Base-by-base conservation (phyloP, 495 filamentous ascomycete genomes). In the Talaromyces ruber region DNA sequence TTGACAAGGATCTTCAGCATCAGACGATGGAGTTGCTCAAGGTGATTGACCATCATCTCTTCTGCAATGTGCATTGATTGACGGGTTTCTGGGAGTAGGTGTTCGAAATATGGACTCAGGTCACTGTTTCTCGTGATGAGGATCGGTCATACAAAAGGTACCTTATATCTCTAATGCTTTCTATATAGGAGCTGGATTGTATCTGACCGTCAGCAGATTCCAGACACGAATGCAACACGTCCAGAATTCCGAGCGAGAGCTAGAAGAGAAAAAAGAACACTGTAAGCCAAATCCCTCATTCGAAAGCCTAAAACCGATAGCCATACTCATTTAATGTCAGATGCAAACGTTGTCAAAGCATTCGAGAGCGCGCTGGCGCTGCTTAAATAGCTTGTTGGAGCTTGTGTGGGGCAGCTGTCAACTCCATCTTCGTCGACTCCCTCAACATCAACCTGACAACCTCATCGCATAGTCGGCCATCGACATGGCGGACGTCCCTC, bases 351-450 rank as follows among this genome's bases (percentile, higher is more conserved):
- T 45, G 88, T 94, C 9, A 82, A 84, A 65, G 90, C 90, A 29
- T 94, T 94, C 67, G 83, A 93, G 68, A 91, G 80, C 70, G 90
- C 90, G 54, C 74, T 93, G 25, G 83, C 86, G 6, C 80, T 93
- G 25, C 75, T 93, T 30, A 78, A 79, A 56, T 70, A 71, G 24
- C 71, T 73, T 32, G 37, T 73, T 22, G 72, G 65, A 55, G 45
- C 47, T 61, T 74, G 58, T 60, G 59, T 60, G 59, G 59, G 59
- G 59, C 59, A n/a, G 25, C 18, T 16, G 25, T 21, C 59, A 22
- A 21, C 16, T 32, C 12, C 29, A 28, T 26, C 24, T 60, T 51
- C 11, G 11, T 21, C 7, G 28, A 11, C 24, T 8, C 22, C 25
- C 3, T 43, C 28, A 58, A 22, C 57, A 34, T 59, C 57, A 43